A percentile compares a stretch with the other conserved stretches of the same genome.
These are phyloP conservation scores for Emiliania huxleyi DNA, from an alignment of 78 protist genomes.

Conservation along the genomic window DNA sequence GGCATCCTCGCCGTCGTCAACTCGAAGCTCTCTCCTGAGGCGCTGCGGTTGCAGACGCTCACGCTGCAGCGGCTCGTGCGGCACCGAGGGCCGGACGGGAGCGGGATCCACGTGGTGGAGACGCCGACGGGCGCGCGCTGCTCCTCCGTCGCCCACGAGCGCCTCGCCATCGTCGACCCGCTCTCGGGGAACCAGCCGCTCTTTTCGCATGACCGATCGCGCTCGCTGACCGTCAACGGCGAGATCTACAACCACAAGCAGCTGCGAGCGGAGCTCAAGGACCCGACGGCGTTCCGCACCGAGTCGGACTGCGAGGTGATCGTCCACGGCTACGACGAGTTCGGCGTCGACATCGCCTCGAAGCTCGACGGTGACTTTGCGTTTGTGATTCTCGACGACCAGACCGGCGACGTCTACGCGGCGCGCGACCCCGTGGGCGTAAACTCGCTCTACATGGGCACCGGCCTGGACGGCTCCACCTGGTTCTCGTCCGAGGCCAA, in stretches of 20 bases:
- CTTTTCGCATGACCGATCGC: slow-evolving; percentile 10
- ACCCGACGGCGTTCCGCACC: background rate
- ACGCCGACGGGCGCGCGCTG: background rate
- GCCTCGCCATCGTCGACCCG: slow-evolving; percentile 29
- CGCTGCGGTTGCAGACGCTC: background rate
- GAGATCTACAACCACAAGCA: slow-evolving; percentile 43
- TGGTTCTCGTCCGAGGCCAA: slow-evolving; percentile 17
- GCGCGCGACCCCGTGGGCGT: slow-evolving; percentile 20
- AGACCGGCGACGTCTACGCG: slow-evolving; percentile 19
- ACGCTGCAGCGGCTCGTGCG: slow-evolving; percentile 2
- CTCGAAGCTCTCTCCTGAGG: background rate
- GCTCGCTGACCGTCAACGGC: background rate
- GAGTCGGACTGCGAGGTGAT: slow-evolving; percentile 40
- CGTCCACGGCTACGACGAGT: slow-evolving; percentile 19
- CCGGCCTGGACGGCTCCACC: background rate
- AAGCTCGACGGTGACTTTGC: slow-evolving; percentile 27
- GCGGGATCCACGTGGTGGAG: background rate
- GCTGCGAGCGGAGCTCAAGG: background rate
- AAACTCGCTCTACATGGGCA: slow-evolving; percentile 22
- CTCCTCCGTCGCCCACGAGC: slow-evolving; percentile 19
- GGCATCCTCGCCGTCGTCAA: slow-evolving; percentile 3
- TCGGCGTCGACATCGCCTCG: background rate
- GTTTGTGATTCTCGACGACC: background rate
- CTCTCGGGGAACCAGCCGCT: slow-evolving; percentile 25
- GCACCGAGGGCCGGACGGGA: slow-evolving; percentile 14